Base-by-base conservation (phyloP, 2,329 filamentous ascomycete species). In the Cadophora sp. region DNA sequence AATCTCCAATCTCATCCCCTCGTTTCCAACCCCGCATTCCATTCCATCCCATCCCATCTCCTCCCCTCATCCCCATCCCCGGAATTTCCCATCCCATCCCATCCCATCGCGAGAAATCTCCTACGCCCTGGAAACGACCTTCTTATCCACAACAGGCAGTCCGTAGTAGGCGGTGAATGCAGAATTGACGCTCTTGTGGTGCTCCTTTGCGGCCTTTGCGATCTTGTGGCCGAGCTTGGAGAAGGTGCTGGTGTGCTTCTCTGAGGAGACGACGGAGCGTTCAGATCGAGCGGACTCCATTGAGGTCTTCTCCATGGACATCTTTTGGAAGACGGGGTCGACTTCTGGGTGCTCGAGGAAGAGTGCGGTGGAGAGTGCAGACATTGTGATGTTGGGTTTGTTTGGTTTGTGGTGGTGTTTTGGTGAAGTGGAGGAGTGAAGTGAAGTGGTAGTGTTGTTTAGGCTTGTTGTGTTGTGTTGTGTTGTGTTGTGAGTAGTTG, bases 241-340 rank as follows among this genome's bases (percentile, higher is more conserved):
- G 20, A 58, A 41, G 4, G 55, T 16, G 13, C 55, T 33, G 20
- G 9, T 22, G 55, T 41, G 36, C 33, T 22, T 56, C 30, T 39
- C 16, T 8, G 51, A 56, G 6, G 55, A 43, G n/a, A 13, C 16
- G 36, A 36, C 20, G 13, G 55, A 58, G 55, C 36, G n/a, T n/a
- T n/a, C n/a, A n/a, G n/a, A n/a, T n/a, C n/a, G 55, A 36, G 33
- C 33, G 9, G 45, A 20, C n/a, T 39, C 55, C 33, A 39, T n/a
- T 36, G 55, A 39, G 33, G 33, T 41, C 14, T 39, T 24, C n/a
- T 39, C 55, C 55, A 39, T 39, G 8, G 53, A 39, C 55, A 58
- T 58, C 33, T 58, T 58, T 39, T 58, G 33, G 55, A 43, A 58
- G 55, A 58, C 36, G 55, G 55, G 33, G 55, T 58, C 55, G 55